Percentiles rank a stretch among this genome's conserved stretches.
These are phyloP conservation scores for Biscogniauxia mediterranea DNA, from an alignment of 2,329 filamentous ascomycete genomes.

Conservation along the genomic window DNA sequence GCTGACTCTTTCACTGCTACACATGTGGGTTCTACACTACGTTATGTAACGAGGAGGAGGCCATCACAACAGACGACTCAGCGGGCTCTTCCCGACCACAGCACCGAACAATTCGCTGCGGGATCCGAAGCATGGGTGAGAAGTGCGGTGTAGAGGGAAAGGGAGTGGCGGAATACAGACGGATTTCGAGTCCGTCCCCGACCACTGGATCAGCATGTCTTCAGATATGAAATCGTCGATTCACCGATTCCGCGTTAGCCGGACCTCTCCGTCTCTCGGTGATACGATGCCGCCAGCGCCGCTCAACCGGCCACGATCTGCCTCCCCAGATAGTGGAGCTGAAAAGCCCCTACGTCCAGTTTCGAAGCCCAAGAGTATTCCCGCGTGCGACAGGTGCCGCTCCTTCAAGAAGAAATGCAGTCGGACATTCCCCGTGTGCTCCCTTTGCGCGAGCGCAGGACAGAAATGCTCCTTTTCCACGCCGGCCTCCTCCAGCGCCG, in stretches of 20 bases:
- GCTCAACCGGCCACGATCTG: constrained; percentile 19
- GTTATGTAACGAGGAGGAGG: not conserved
- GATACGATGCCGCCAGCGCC: constrained; percentile 8
- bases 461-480: constrained; percentile 38
- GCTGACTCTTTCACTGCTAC: not conserved
- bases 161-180: not conserved
- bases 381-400: constrained; percentile 43
- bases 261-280: constrained; percentile 8
- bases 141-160: not conserved
- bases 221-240: constrained; percentile 22
- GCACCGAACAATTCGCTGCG: not conserved
- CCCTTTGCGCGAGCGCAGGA: constrained; percentile 39
- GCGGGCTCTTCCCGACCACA: not conserved
- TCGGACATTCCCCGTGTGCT: constrained; percentile 40
- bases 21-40: not conserved
- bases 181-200: not conserved
- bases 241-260: constrained; percentile 29
- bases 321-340: constrained; percentile 11
- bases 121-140: not conserved
- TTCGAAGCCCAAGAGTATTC: constrained; percentile 25
- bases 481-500: constrained; percentile 30
- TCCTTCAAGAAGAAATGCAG: constrained; percentile 47
- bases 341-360: constrained; percentile 17
- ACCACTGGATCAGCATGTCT: constrained; percentile 2
- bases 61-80: not conserved